A percentile compares a stretch with the other conserved stretches of the same genome.
Evolutionary conservation across 2,329 filamentous ascomycete species (phyloP).

Genomic region (Camptophora hylomeconis): DNA sequence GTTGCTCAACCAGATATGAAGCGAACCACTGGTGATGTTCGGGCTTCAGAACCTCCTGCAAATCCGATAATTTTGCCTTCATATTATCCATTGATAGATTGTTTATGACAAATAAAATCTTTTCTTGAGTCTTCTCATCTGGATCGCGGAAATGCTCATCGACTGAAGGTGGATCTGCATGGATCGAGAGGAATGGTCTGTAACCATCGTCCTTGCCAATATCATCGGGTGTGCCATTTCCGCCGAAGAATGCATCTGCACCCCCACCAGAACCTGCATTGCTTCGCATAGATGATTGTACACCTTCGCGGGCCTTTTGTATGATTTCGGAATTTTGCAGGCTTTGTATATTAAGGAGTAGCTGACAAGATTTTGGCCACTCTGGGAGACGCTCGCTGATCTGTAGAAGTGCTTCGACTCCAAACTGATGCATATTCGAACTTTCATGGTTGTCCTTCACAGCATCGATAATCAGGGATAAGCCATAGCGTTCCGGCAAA

Average conservation of each 20-base stretch:
- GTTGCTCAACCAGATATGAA: conserved; percentile 83
- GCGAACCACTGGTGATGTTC: conserved; percentile 95
- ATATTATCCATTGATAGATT: conserved; percentile 89
- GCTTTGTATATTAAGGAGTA: conserved; percentile 68
- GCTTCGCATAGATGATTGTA: conserved; percentile 41
- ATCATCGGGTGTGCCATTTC: conserved; percentile 62
- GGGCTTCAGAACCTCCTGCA: conserved; percentile 64
- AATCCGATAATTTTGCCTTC: conserved; percentile 67
- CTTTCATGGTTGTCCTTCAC: conserved; percentile 73
- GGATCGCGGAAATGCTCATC: conserved; percentile 66
- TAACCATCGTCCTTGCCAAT: conserved; percentile 22
- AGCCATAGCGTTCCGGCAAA: conserved; percentile 80
- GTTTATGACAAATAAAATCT: conserved; percentile 90
- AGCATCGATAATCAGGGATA: conserved; percentile 95
- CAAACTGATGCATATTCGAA: conserved; percentile 95
- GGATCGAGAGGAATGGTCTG: conserved; percentile 62
- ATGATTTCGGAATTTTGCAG: conserved; percentile 76
- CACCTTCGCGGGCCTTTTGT: conserved; percentile 68
- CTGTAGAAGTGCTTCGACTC: conserved; percentile 85
- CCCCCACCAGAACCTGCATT: conserved; percentile 28
- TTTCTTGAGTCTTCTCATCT: conserved; percentile 72
- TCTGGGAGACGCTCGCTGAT: conserved; percentile 71
- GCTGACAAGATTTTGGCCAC: conserved; percentile 89
- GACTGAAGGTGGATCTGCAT: conserved; percentile 55
- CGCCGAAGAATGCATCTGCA: conserved; percentile 36